A percentile compares a stretch with the other conserved stretches of the same genome.
Evolutionary conservation across 345 rosid species (phyloP).

Genomic region (Aegle marmelos): DNA sequence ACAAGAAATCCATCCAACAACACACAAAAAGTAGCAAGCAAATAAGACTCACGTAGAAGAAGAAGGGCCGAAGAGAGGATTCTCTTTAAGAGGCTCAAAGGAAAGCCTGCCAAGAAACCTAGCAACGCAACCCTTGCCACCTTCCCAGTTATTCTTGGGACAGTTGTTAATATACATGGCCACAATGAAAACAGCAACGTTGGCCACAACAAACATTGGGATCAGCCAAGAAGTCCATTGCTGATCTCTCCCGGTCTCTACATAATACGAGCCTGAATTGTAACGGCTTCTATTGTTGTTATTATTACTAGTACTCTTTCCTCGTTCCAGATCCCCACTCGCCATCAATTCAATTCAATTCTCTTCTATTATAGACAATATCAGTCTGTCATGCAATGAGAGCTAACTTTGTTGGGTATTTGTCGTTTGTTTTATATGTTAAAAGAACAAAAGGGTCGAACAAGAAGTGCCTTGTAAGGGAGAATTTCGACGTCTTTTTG

Average conservation of each 20-base stretch:
- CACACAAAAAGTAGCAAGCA: neutral
- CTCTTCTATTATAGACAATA: neutral
- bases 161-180: slow-evolving; percentile 89
- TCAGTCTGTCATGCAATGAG: neutral
- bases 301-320: slow-evolving; percentile 24
- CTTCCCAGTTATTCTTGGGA: slow-evolving; percentile 47
- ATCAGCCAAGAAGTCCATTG: slow-evolving; percentile 95
- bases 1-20: neutral
- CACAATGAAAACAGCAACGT: slow-evolving; percentile 60
- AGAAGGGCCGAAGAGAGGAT: slow-evolving; percentile 96
- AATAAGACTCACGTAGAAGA: slow-evolving; percentile 60
- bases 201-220: slow-evolving; percentile 73
- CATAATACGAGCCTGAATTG: slow-evolving; percentile 29
- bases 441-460: neutral
- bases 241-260: slow-evolving; percentile 32
- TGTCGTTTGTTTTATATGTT: neutral
- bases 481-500: neutral
- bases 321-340: slow-evolving; percentile 65
- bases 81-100: slow-evolving; percentile 81
- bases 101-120: slow-evolving; percentile 74
- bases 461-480: slow-evolving; percentile 32
- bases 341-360: slow-evolving; percentile 35
- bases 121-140: slow-evolving; percentile 59
- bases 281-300: slow-evolving; percentile 15
- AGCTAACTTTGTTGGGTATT: slow-evolving; percentile 7